Conservation (phyloP, 129 eudicot species). For the Lactuca saligna region DNA sequence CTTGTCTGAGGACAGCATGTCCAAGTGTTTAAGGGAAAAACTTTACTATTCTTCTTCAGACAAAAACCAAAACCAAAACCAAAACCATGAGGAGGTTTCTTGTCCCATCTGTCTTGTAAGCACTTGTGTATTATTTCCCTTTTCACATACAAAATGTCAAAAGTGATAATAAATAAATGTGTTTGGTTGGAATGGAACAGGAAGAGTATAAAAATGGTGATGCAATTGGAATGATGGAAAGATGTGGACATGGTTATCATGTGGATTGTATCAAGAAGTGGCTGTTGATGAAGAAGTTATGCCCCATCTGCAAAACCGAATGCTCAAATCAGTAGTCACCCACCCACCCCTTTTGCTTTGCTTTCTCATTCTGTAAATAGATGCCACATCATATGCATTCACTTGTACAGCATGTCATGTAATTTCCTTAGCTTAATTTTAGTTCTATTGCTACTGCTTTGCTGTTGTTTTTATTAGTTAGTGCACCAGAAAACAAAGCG, state of each 20-base stretch:
- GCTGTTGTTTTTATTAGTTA: background rate
- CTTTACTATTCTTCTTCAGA: conserved; percentile 16
- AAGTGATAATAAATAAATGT: too few species aligned
- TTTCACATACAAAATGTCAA: too few species aligned
- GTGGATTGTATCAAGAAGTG: conserved; percentile 55
- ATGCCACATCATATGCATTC: background rate
- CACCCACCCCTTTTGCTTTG: background rate
- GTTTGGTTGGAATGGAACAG: conserved; percentile 23
- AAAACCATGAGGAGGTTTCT: conserved; percentile 30
- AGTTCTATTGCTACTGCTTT: background rate
- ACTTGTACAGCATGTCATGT: conserved; percentile 7
- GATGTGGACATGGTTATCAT: conserved; percentile 59
- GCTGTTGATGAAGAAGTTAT: conserved; percentile 53
- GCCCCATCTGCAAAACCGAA: conserved; percentile 59
- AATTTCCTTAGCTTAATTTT: background rate
- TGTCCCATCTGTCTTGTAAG: conserved; percentile 66
- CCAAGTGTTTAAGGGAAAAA: conserved; percentile 40
- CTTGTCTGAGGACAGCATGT: conserved; percentile 46
- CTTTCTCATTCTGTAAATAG: conserved; percentile 27
- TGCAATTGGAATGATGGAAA: conserved; percentile 41
- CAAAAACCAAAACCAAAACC: conserved; percentile 6
- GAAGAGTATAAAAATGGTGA: conserved; percentile 51
- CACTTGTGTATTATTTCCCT: background rate
- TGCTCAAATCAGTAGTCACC: conserved; percentile 21
- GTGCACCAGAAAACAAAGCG: background rate